Conservation (phyloP, 495 filamentous ascomycete species). For the Physcia stellaris region DNA sequence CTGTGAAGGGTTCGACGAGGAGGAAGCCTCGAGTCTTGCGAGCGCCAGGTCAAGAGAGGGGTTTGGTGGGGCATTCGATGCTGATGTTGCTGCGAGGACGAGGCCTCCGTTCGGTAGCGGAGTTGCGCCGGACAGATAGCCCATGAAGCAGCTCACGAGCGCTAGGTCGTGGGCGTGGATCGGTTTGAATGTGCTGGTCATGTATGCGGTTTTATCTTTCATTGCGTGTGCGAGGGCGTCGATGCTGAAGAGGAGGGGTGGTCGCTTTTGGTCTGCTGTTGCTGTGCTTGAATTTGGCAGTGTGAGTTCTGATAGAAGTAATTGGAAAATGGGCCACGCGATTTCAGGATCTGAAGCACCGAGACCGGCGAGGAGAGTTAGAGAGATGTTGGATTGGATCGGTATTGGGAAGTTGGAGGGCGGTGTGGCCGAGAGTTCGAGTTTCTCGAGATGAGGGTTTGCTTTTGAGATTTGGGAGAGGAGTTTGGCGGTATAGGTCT, state of each 20-base stretch:
- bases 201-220: conserved; percentile 55
- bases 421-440: conserved; percentile 40
- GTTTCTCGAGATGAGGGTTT: conserved; percentile 51
- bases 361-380: conserved; percentile 52
- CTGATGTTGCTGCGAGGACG: conserved; percentile 58
- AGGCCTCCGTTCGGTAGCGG: conserved; percentile 63
- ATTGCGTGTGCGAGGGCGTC: conserved; percentile 75
- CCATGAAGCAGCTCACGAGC: conserved; percentile 61
- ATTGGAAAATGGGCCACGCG: conserved; percentile 70
- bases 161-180: conserved; percentile 83
- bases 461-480: conserved; percentile 56
- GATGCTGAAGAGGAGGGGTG: conserved; percentile 63
- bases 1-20: conserved; percentile 20
- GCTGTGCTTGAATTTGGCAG: too few species aligned
- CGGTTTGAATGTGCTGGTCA: conserved; percentile 44
- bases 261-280: conserved; percentile 45
- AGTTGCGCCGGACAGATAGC: conserved; percentile 45
- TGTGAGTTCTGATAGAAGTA: conserved; percentile 67
- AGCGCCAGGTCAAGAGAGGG: conserved; percentile 55
- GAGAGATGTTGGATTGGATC: conserved; percentile 41
- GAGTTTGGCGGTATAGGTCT: conserved; percentile 55
- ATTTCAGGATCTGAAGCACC: conserved; percentile 61
- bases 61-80: conserved; percentile 46
- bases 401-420: conserved; percentile 38
- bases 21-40: conserved; percentile 31